Evolutionary conservation across 768 basidiomycete genomes (phyloP), one percentile per base, ranked within the genome.

Genomic region (Paxillus ammoniavirescens): DNA sequence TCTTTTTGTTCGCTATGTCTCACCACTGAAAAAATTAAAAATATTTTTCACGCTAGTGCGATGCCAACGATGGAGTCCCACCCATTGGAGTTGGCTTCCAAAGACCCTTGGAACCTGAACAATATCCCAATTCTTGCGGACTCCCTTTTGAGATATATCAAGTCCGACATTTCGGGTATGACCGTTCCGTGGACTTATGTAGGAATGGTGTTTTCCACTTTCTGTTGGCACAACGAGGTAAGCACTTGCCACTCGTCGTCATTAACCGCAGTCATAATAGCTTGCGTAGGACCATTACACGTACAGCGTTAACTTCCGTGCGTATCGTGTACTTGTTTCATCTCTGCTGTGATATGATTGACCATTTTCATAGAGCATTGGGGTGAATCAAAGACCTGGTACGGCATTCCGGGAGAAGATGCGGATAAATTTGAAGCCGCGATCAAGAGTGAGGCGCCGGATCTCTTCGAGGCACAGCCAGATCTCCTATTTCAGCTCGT

Each of bases 381-480:
- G 92, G 97, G 97, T 28, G 96, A 97, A 68, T 96, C 96, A 33
- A 99, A 99, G 77, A 99, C 96, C 0, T 99, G 97, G 97, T 99
- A 99, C 71, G 95, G 95, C 47, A 89, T 98, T 41, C 96, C 97
- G 7, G 96, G 91, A n/a, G 83, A 84, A 47, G 91, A 97, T 62
- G 94, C 95, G 26, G 92, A 91, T 60, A 92, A 92, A 69, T 98
- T 99, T 65, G 97, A 99, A 72, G 86, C 89, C 28, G 96, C 96
- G 23, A 97, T 99, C 70, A 88, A 87, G 72, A 80, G 81, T 50
- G 95, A 98, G 71, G 97, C 97, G 21, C 97, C 97, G 13, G 97
- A 99, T 69, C 82, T 99, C 18, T 99, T 99, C 66, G 93, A 98
- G 67, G 91, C 94, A 47, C 96, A 98, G 70, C 96, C 97, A 0